Conservation (phyloP, 2,329 filamentous ascomycete genomes). For the Chalaropsis ovoidea region DNA sequence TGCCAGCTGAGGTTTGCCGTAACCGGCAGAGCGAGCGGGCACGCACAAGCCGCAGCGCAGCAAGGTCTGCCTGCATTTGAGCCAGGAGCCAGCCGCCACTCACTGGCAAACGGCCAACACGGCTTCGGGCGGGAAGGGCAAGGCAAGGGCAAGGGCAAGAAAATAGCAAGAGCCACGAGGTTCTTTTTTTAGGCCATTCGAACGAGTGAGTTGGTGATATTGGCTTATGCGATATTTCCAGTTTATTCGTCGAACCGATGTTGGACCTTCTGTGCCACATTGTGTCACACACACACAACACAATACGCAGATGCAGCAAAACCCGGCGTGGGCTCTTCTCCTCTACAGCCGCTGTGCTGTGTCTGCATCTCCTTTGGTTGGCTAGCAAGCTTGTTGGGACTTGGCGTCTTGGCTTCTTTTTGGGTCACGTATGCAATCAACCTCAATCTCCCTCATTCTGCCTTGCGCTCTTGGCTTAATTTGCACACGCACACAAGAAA, state of each 20-base stretch:
- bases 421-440: neutral
- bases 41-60: neutral
- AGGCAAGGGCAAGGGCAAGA: too few species aligned
- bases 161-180: neutral
- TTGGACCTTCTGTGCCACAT: neutral
- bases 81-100: neutral
- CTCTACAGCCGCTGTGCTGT: neutral
- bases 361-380: neutral
- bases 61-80: neutral
- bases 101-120: too few species aligned
- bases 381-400: neutral
- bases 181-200: neutral
- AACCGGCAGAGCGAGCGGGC: neutral
- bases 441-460: neutral
- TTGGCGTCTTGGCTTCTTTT: constrained; percentile 5
- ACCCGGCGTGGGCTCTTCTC: too few species aligned
- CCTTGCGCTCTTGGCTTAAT: neutral
- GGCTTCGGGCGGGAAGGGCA: too few species aligned
- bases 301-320: too few species aligned
- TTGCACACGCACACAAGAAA: neutral
- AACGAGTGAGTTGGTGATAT: neutral
- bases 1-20: neutral
- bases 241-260: constrained; percentile 1
- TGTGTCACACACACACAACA: neutral
- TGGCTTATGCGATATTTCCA: neutral